Base-by-base conservation (phyloP, 2,329 filamentous ascomycete species). In the Cladosporium sp. region DNA sequence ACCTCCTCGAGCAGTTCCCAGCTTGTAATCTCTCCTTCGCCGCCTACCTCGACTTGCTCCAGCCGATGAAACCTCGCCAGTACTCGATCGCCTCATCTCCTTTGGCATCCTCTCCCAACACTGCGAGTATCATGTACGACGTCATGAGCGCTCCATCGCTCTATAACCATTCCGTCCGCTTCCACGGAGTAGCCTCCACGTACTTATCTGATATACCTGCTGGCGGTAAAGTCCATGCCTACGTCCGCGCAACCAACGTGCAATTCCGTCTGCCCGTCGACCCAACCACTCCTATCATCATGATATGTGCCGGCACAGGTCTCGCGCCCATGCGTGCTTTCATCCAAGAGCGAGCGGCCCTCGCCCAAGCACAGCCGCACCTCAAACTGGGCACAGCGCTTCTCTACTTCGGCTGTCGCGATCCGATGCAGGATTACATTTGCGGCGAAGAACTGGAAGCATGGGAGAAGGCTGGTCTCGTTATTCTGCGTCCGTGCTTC, bases 1-100 rank as follows among this genome's bases (percentile, higher is more conserved):
- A 90, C 60, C 76, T 92, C 1, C 78, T 92, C 1, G 84, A 89
- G 66, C 77, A 80, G 8, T 86, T 84, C 66, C 76, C 81, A 0
- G 73, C 77, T 0, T 76, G 88, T 34, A 72, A 80, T 2, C 73
- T 92, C 0, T 80, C 88, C 79, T 92, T 51, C 28, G 80, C 80
- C 3, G 74, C 82, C 15, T 92, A 63, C 42, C 47, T 68, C 43
- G 65, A 66, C 39, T 62, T 59, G 40, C 63, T 69, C 5, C 62
- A 61, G 14, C 60, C 67, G 3, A 62, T 68, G 61, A 64, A 63
- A 15, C 51, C 62, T 8, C 65, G 66, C n/a, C 64, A 65, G 54
- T 68, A 67, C 60, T 65, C 62, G 9, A 67, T 68, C 22, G 62
- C 64, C 7, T 68, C 66, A 6, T 68, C 66, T 1, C 56, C 65